These are phyloP conservation scores for Ceratocystis alfenasii DNA, from an alignment of 2,329 filamentous ascomycete genomes.

Conservation along the genomic window DNA sequence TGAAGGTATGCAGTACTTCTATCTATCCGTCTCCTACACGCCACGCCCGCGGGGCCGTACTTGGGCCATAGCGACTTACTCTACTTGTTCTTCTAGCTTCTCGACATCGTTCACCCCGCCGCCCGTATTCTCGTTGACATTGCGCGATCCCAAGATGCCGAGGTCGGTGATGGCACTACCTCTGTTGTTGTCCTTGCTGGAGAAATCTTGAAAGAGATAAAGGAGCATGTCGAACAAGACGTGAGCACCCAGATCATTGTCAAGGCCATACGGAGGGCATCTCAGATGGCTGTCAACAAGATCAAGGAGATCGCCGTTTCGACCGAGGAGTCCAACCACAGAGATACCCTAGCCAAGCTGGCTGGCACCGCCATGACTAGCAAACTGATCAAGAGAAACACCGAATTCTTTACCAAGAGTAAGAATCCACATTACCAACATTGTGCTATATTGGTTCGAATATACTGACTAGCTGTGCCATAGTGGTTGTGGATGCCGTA, in stretches of 20 bases:
- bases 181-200: conserved; percentile 96
- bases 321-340: conserved; percentile 68
- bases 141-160: conserved; percentile 94
- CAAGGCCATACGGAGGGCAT: conserved; percentile 83
- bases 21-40: background rate
- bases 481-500: conserved; percentile 96
- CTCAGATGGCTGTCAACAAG: conserved; percentile 90
- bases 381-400: conserved; percentile 97
- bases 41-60: background rate
- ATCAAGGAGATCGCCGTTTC: conserved; percentile 92
- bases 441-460: background rate
- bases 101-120: conserved; percentile 96
- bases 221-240: conserved; percentile 90
- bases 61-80: background rate
- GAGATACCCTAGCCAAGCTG: conserved; percentile 79
- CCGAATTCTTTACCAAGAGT: conserved; percentile 96
- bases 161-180: conserved; percentile 95
- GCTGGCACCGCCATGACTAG: conserved; percentile 97
- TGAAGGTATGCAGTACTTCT: conserved; percentile 59
- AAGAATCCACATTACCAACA: background rate
- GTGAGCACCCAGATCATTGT: conserved; percentile 96
- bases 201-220: conserved; percentile 93
- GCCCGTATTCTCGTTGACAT: conserved; percentile 97
- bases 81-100: conserved; percentile 47
- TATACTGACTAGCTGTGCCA: conserved; percentile 20